Base-by-base conservation (phyloP, 345 rosid genomes). In the Raphanus raphanistrum region DNA sequence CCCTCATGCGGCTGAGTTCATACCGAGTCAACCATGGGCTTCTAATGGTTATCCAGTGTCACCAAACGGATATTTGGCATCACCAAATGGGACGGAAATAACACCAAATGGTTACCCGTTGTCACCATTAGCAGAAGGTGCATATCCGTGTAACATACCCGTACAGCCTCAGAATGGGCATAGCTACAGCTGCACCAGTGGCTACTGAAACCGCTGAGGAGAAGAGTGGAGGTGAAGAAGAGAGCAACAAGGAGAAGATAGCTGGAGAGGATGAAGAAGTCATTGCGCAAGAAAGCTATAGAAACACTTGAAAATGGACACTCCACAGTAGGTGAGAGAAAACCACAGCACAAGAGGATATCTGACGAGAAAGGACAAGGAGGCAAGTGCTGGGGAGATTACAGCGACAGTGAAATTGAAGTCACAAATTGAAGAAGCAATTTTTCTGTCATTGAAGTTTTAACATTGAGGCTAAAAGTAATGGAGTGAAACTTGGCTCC, bases 1-100 rank as follows among this genome's bases (percentile, higher is more conserved):
- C 77, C 98, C 99, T 25, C 98, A 95, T 80, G 99, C 98, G 0
- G 97, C 91, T 66, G 98, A 90, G 84, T 95, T 89, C 75, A 85
- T 92, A 45, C 99, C 96, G 28, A 82, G 92, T 73, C 97, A 87
- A 79, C 91, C 98, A 68, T 95, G 99, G 99, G 81, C 90, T 72
- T 82, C 92, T 26, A 88, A 88, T 79, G 94, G 95, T 70, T 90
- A 87, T 82, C 87, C 89, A 11, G 79, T 88, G 70, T 84, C 94
- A 54, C 92, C 90, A 59, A 88, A 85, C 76, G 92, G 94, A 52
- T 86, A 71, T 75, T 65, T 87, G 73, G 76, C 84, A 57, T 80
- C 90, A 4, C 68, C 93, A 21, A 86, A 85, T 79, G 91, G 89
- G 25, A 48, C 81, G 71, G 90, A 88, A 17, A 36, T 79, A 52